phyloP scores from a whole-genome alignment of 2,329 filamentous ascomycete species.

The Neofusicoccum sp. region DNA sequence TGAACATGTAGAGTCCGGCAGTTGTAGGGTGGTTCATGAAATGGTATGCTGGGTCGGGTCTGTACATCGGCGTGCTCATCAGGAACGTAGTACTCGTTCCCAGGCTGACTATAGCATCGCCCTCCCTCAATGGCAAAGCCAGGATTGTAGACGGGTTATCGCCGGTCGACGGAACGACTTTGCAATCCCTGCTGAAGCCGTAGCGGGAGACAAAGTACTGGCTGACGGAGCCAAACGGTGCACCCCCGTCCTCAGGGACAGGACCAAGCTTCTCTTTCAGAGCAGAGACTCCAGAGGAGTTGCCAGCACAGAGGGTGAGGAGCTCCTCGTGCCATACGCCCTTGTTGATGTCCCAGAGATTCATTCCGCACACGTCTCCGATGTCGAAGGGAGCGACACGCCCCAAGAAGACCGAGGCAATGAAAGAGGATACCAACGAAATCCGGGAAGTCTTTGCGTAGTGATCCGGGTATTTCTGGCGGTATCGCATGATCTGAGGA shows the following conservation, averaged over 20 bases:
- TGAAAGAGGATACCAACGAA: constrained; percentile 91
- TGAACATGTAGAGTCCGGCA: constrained; percentile 94
- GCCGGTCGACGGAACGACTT: constrained; percentile 84
- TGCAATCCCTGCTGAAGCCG: constrained; percentile 74
- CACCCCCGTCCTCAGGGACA: constrained; percentile 78
- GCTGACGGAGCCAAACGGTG: constrained; percentile 73
- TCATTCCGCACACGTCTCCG: constrained; percentile 94
- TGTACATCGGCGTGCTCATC: constrained; percentile 93
- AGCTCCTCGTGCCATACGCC: constrained; percentile 75
- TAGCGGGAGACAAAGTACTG: constrained; percentile 78
- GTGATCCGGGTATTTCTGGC: constrained; percentile 75
- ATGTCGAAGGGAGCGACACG: constrained; percentile 87
- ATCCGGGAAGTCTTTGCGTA: constrained; percentile 83
- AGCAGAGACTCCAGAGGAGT: constrained; percentile 61
- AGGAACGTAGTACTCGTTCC: constrained; percentile 97
- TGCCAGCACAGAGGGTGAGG: constrained; percentile 75
- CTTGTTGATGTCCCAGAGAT: constrained; percentile 85
- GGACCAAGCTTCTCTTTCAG: constrained; percentile 79
- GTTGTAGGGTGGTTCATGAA: constrained; percentile 98
- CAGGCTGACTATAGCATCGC: constrained; percentile 91
- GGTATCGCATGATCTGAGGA: constrained; percentile 91
- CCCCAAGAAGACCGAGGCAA: constrained; percentile 88
- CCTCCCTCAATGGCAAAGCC: constrained; percentile 79
- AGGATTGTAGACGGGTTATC: constrained; percentile 97
- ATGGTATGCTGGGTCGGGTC: constrained; percentile 87